These are phyloP conservation scores for Xylaria castorea DNA, from an alignment of 495 filamentous ascomycete genomes.

Conservation along the genomic window DNA sequence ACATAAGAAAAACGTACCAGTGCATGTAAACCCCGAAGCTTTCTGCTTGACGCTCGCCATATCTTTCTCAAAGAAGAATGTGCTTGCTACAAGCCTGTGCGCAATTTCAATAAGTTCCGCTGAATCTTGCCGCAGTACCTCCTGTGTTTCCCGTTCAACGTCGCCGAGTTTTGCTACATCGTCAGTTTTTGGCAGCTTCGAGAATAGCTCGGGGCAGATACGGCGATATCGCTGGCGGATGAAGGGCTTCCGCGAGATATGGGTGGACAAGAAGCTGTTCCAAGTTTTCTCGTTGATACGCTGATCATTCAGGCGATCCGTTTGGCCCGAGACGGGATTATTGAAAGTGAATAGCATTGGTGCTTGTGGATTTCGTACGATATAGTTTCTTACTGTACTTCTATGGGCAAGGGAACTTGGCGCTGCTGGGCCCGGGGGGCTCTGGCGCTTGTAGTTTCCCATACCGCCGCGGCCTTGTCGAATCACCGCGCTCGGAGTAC, in stretches of 20 bases:
- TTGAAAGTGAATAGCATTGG: slow-evolving; percentile 39
- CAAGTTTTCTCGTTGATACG: slow-evolving; percentile 40
- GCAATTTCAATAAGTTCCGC: slow-evolving; percentile 42
- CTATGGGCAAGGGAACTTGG: not conserved
- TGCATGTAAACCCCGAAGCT: slow-evolving; percentile 35
- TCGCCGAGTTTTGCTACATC: slow-evolving; percentile 34
- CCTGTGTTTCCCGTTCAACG: slow-evolving; percentile 31
- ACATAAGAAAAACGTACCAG: slow-evolving; percentile 33
- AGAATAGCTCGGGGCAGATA: slow-evolving; percentile 41
- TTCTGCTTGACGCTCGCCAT: slow-evolving; percentile 34
- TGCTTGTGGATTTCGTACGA: slow-evolving; percentile 37
- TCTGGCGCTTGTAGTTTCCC: slow-evolving; percentile 40
- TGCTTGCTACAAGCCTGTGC: slow-evolving; percentile 48
- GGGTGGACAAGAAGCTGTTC: slow-evolving; percentile 39
- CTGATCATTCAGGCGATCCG: slow-evolving; percentile 38
- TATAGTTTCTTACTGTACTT: slow-evolving; percentile 30
- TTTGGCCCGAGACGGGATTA: slow-evolving; percentile 37
- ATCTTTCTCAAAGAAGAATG: slow-evolving; percentile 48
- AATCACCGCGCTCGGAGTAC: slow-evolving; percentile 31
- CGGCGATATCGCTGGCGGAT: slow-evolving; percentile 38
- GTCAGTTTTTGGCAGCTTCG: slow-evolving; percentile 37
- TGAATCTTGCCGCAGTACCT: slow-evolving; percentile 32
- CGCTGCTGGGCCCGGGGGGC: not conserved
- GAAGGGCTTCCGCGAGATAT: slow-evolving; percentile 27
- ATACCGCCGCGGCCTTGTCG: slow-evolving; percentile 38